Conservation (phyloP, 768 basidiomycete species). For the Dentipellis sp. region DNA sequence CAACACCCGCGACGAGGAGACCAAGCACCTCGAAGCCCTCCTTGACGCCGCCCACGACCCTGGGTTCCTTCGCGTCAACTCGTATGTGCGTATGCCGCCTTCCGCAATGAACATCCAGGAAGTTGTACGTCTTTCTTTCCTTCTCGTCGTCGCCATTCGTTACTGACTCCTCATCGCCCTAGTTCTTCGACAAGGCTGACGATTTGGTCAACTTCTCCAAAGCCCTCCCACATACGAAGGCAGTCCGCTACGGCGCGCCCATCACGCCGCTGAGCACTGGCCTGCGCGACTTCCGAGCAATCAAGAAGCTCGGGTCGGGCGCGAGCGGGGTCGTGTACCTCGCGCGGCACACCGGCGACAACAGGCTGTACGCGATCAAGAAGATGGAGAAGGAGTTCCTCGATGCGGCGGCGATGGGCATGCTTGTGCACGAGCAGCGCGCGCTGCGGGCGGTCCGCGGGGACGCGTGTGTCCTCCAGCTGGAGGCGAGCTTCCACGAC, state of each 20-base stretch:
- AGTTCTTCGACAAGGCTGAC: neutral
- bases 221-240: neutral
- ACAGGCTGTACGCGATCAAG: neutral
- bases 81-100: neutral
- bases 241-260: neutral
- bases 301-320: conserved; percentile 1
- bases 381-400: conserved; percentile 2
- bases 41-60: neutral
- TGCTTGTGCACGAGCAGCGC: conserved; percentile 2
- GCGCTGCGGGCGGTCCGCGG: conserved; percentile 2
- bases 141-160: neutral
- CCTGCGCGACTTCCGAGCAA: neutral
- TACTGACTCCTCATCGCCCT: neutral
- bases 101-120: neutral
- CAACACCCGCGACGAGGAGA: neutral
- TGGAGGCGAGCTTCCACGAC: conserved; percentile 9
- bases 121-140: neutral
- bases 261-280: neutral
- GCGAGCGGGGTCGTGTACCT: conserved; percentile 1
- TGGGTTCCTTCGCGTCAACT: neutral
- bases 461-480: neutral
- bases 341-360: neutral
- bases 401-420: neutral
- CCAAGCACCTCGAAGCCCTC: neutral
- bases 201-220: conserved; percentile 1